A percentile compares a stretch with the other conserved stretches of the same genome.
These are phyloP conservation scores for Amborella trichopoda DNA, from an alignment of 164 flowering plant species.

Conservation along the genomic window DNA sequence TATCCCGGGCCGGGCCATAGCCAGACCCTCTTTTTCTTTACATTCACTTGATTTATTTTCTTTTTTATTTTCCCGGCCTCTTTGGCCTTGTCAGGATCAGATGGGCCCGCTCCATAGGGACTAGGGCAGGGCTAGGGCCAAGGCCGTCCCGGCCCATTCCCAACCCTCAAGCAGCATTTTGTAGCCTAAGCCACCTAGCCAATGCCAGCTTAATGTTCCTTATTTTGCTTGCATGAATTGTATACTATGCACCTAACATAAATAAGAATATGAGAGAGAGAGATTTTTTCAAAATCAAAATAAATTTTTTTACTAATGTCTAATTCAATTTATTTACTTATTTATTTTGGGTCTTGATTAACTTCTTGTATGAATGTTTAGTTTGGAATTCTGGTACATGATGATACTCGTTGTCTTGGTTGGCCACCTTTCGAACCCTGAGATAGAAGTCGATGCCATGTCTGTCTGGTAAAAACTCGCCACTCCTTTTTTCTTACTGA, in stretches of 20 bases:
- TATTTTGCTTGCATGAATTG: not conserved
- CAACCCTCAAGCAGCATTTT: too few species aligned
- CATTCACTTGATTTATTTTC: too few species aligned
- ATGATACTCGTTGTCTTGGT: conserved; percentile 44
- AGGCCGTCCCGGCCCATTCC: too few species aligned
- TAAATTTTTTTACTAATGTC: not conserved
- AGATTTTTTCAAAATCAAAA: not conserved
- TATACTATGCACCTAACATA: not conserved
- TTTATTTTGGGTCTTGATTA: too few species aligned
- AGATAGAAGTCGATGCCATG: conserved; percentile 52
- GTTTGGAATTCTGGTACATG: conserved; percentile 64
- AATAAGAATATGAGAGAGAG: too few species aligned
- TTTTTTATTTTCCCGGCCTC: too few species aligned
- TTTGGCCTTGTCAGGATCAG: too few species aligned
- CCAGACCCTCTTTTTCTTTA: too few species aligned
- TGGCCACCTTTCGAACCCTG: conserved; percentile 33
- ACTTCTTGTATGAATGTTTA: conserved; percentile 8
- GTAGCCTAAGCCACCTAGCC: not conserved
- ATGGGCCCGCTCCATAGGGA: too few species aligned
- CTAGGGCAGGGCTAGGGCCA: too few species aligned
- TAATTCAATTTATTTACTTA: conserved; percentile 1
- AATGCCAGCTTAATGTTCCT: not conserved
- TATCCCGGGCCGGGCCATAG: too few species aligned
- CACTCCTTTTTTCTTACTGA: not conserved
- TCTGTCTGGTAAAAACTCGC: conserved; percentile 37